phyloP scores from a whole-genome alignment of 331 rosid species.

The Acacia concinna region DNA sequence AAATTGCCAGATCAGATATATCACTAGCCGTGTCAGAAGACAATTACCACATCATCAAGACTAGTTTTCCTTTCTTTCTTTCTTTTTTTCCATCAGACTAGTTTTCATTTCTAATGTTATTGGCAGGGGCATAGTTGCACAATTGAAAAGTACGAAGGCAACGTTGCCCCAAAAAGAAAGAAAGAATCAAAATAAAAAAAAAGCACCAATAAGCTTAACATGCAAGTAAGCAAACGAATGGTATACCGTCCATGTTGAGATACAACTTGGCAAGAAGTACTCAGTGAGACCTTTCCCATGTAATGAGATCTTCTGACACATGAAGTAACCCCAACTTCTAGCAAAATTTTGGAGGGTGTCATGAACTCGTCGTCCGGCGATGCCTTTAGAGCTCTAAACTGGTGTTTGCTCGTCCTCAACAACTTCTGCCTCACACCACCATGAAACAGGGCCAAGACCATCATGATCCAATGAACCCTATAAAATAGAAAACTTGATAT shows the following conservation, averaged over 20 bases:
- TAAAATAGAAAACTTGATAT: constrained; percentile 24
- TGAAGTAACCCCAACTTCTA: neutral
- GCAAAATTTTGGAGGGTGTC: constrained; percentile 6
- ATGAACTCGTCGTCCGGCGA: neutral
- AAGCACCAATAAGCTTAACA: neutral
- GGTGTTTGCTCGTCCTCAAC: constrained; percentile 20
- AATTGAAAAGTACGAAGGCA: neutral
- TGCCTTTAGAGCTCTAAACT: neutral
- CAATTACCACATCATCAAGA: neutral
- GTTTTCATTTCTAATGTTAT: neutral
- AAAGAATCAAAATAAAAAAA: neutral
- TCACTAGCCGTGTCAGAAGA: neutral
- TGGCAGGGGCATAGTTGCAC: neutral
- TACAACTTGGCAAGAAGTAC: neutral
- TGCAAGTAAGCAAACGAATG: neutral
- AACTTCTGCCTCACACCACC: constrained; percentile 39
- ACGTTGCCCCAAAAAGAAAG: no score
- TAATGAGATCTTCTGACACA: constrained; percentile 7
- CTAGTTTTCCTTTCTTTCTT: neutral
- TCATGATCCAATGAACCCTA: constrained; percentile 47
- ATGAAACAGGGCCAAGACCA: constrained; percentile 48
- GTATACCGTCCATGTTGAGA: neutral
- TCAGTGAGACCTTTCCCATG: neutral
- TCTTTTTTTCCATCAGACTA: no score
- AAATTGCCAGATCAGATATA: neutral